Evolutionary conservation across 345 rosid species (phyloP).

Genomic region (Populus pruinosa): DNA sequence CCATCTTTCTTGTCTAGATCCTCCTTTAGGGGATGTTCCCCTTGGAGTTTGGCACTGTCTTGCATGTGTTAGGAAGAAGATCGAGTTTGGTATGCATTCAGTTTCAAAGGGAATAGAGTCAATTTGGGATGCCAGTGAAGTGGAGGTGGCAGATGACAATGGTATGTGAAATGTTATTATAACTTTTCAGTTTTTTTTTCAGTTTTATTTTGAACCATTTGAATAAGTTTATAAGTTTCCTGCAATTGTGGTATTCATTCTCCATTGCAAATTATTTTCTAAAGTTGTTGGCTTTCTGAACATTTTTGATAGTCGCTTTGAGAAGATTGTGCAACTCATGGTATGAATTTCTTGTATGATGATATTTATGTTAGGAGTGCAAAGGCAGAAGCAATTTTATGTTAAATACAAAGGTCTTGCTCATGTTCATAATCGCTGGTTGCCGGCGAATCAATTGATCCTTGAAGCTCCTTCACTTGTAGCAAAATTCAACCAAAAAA

Average conservation of each 20-base stretch:
- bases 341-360: constrained; percentile 2
- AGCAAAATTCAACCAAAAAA: constrained; percentile 37
- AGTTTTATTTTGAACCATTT: background rate
- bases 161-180: constrained; percentile 29
- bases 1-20: constrained; percentile 49
- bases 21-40: constrained; percentile 36
- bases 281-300: background rate
- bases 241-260: background rate
- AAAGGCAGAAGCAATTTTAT: constrained; percentile 38
- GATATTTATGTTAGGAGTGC: constrained; percentile 23
- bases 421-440: constrained; percentile 58
- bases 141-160: constrained; percentile 21
- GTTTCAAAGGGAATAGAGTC: constrained; percentile 53
- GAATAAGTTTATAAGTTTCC: background rate
- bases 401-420: constrained; percentile 57
- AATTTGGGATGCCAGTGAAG: constrained; percentile 46
- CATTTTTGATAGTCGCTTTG: background rate
- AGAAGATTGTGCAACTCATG: background rate
- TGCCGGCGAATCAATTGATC: constrained; percentile 39
- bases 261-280: background rate
- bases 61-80: constrained; percentile 43
- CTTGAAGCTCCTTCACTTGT: constrained; percentile 39
- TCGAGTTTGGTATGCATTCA: constrained; percentile 37
- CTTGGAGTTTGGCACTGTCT: constrained; percentile 51
- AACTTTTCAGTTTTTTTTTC: background rate